Conservation (phyloP, 352 stramenopile genomes). For the Globisporangium parvum region DNA sequence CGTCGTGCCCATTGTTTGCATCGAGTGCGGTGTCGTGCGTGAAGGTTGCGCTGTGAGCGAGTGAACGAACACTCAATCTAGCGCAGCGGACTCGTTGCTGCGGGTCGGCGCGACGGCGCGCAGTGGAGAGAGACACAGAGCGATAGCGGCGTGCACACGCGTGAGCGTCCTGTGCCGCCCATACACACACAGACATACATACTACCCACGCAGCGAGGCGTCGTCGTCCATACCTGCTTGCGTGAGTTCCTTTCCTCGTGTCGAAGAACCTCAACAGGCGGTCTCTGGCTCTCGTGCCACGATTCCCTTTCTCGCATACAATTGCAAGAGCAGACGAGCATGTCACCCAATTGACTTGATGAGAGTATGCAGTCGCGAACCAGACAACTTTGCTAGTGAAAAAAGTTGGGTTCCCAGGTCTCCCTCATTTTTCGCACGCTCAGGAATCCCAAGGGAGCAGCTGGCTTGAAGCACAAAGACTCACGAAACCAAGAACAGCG, state of each 20-base stretch:
- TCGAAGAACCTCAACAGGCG: too few relatives aligned
- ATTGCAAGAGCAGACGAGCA: too few relatives aligned
- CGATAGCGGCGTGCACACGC: neutral
- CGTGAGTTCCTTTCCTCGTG: neutral
- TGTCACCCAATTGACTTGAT: too few relatives aligned
- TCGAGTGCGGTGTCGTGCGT: slow-evolving; percentile 7
- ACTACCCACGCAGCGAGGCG: too few relatives aligned
- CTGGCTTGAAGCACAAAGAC: neutral
- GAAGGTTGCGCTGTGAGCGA: neutral
- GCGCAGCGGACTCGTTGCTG: neutral
- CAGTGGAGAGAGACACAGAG: neutral
- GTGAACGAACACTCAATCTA: neutral
- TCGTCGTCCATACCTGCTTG: neutral
- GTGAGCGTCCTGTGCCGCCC: neutral
- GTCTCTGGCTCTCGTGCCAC: too few relatives aligned
- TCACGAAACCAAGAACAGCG: neutral
- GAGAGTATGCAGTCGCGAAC: too few relatives aligned
- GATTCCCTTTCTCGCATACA: too few relatives aligned
- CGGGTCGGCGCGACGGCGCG: neutral
- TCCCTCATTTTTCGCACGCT: too few relatives aligned
- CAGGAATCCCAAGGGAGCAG: too few relatives aligned
- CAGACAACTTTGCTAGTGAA: too few relatives aligned
- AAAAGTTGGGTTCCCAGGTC: too few relatives aligned
- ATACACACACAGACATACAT: too few relatives aligned
- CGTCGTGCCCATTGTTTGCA: slow-evolving; percentile 24